Evolutionary conservation across 192 early-diverging fungal species (phyloP), one percentile per base, ranked within the genome.

Genomic region (Podila minutissima): DNA sequence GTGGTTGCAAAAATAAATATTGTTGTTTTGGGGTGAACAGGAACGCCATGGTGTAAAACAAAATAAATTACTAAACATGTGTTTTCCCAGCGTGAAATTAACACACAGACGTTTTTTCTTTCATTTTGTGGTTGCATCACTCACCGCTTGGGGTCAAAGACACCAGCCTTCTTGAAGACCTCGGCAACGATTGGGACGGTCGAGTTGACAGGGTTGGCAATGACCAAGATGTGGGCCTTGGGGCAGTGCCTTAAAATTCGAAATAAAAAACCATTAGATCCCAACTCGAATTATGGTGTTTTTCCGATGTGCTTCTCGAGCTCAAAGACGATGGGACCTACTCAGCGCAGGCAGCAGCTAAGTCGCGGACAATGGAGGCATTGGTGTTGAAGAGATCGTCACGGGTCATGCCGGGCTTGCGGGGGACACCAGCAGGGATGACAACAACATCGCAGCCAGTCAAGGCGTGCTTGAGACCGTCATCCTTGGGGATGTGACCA

Each of bases 321-420:
- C 33, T 37, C 19, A 59, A 59, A 33, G 22, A 35, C 10, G 15
- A 51, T 3, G 28, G 9, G n/a, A 77, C 90, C 61, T 86, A 92
- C 85, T 89, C 86, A 37, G 95, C 97, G 64, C 90, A 88, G 58
- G 91, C 95, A 64, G 85, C 83, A 69, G 96, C 96, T 46, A 97
- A 90, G 59, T 84, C 91, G 71, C 91, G 89, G 82, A 97, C 95
- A 70, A 99, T 99, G 66, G 93, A 93, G 69, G 97, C 97, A 87
- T 99, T 99, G 87, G 92, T 97, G 87, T 97, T 96, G 92, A 99
- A 99, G 69, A 99, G 88, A 84, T 99, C 97, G 84, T 99, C 96
- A 85, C 97, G 93, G 73, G 97, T 96, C 97, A 99, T 99, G 35
- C 96, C 96, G 67, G 96, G 97, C 93, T 99, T 99, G 83, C 97